Percentiles rank a stretch among this genome's conserved stretches.
Evolutionary conservation across 148 eudicot species (phyloP).

Genomic region (Fallopia convolvulus): DNA sequence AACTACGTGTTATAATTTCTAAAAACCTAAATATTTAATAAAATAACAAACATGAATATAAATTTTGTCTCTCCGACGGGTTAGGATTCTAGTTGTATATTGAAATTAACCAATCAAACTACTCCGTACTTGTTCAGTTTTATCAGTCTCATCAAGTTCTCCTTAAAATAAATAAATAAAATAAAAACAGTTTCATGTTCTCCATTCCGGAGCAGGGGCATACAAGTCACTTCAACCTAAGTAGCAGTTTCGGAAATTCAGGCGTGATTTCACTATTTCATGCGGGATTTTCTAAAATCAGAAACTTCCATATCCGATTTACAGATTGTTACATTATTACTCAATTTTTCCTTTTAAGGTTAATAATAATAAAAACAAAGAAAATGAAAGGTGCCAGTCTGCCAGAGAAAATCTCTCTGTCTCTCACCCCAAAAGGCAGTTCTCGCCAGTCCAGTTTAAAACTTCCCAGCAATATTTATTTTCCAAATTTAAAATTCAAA

Average conservation of each 20-base stretch:
- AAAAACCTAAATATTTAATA: too few relatives aligned
- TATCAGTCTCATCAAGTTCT: too few relatives aligned
- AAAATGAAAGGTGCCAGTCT: neutral
- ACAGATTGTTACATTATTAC: neutral
- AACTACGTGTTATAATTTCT: too few relatives aligned
- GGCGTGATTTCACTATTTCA: neutral
- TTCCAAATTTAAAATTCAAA: conserved; percentile 5
- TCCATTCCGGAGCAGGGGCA: neutral
- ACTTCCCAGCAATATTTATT: neutral
- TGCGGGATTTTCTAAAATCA: conserved; percentile 4
- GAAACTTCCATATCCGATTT: conserved; percentile 3
- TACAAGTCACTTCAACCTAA: neutral
- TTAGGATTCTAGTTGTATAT: too few relatives aligned
- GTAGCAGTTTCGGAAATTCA: conserved; percentile 11
- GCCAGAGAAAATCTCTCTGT: conserved; percentile 6
- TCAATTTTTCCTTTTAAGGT: neutral
- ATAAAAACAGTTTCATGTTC: neutral
- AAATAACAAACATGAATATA: too few relatives aligned
- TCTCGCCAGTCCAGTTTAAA: conserved; percentile 4
- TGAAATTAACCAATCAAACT: too few relatives aligned
- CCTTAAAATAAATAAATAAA: too few relatives aligned
- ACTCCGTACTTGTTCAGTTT: too few relatives aligned
- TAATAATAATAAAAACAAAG: neutral
- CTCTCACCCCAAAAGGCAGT: neutral
- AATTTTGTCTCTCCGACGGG: too few relatives aligned